Evolutionary conservation across 768 basidiomycete species (phyloP), one percentile per base, ranked within the genome.

Genomic region (Boletus rubescentipes): DNA sequence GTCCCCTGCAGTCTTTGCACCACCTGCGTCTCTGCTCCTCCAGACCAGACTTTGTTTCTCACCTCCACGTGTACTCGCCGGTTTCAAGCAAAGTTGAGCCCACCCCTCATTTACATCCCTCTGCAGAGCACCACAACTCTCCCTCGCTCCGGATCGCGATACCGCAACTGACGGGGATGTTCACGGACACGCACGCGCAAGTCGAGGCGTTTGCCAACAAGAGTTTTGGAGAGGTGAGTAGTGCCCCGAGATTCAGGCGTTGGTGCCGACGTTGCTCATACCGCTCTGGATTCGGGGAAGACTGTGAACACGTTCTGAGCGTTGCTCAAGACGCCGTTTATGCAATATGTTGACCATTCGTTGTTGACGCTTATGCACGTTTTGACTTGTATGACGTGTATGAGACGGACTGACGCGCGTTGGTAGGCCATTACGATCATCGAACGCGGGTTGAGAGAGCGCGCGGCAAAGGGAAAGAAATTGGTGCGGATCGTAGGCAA

Each of bases 401-500:
- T n/a, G n/a, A 9, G 16, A 47, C 49, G 43, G 10, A 59, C 42
- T 8, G 10, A 39, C 9, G 8, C 29, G 12, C 8, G 26, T 10
- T n/a, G 2, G 1, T 42, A 93, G 91, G 90, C 98, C 48, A 83
- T 98, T 55, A 97, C 97, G 0, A 96, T 99, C 61, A 75, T 99
- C 40, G 95, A 98, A 65, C 82, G 95, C 37, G 97, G 96, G 38
- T 74, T 98, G 31, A 83, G 87, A 55, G 95, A 98, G 65, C 85
- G 96, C 45, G 86, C 93, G 8, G 90, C 97, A 0, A 94, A 98
- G 51, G 91, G 86, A 11, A 98, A 98, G 76, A 90, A 89, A 70
- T 96, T 93, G 70, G 94, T 15, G 93, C 91, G 95, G 69, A 98
- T 98, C 54, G 91, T 98, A 40, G 97, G 97, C n/a, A 98, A 98